These are phyloP conservation scores for Cystofilobasidium capitatum DNA, from an alignment of 768 basidiomycete genomes.

Conservation along the genomic window DNA sequence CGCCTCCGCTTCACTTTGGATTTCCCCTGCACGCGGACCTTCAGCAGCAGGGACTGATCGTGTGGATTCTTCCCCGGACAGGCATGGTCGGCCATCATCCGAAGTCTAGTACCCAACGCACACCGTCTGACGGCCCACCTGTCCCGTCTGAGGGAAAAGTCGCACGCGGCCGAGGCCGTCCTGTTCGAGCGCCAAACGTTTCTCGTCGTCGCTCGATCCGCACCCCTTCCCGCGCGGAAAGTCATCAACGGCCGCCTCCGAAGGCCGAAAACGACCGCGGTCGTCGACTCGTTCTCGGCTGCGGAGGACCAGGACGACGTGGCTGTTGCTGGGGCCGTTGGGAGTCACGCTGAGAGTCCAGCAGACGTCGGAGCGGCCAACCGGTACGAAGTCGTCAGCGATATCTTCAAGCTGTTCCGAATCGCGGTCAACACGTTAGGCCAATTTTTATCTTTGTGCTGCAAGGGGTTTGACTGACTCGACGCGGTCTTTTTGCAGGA, in stretches of 20 bases:
- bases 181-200: slow-evolving; percentile 96
- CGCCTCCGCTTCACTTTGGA: slow-evolving; percentile 24
- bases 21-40: neutral
- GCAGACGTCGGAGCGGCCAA: slow-evolving; percentile 35
- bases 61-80: slow-evolving; percentile 35
- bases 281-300: neutral
- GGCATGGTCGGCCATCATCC: slow-evolving; percentile 98
- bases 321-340: slow-evolving; percentile 26
- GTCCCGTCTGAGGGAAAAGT: slow-evolving; percentile 71
- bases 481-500: neutral
- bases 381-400: slow-evolving; percentile 48
- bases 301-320: slow-evolving; percentile 20
- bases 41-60: neutral
- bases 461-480: too few relatives aligned
- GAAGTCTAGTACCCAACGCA: slow-evolving; percentile 91
- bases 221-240: slow-evolving; percentile 11
- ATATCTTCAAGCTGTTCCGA: slow-evolving; percentile 87
- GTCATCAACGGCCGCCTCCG: slow-evolving; percentile 7
- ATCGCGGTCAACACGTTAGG: slow-evolving; percentile 16
- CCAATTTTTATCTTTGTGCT: neutral
- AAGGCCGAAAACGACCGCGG: slow-evolving; percentile 13
- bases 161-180: slow-evolving; percentile 84
- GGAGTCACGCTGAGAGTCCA: slow-evolving; percentile 34
- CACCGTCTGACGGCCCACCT: slow-evolving; percentile 79
- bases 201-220: slow-evolving; percentile 67